Evolutionary conservation across 805 yeast genomes (phyloP).

Genomic region (Candida parachauliodes): DNA sequence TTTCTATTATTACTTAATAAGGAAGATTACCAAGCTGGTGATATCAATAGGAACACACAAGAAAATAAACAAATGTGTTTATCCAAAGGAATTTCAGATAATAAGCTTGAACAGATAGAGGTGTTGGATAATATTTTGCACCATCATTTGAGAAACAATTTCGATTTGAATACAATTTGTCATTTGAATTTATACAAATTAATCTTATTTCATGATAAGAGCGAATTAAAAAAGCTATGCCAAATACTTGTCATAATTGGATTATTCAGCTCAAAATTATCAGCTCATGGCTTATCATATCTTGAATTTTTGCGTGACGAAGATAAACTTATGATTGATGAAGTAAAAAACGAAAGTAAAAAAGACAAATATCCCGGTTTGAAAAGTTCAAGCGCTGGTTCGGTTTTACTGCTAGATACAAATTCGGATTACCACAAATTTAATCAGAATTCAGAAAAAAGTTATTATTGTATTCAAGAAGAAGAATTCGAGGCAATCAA

Average conservation of each 20-base stretch:
- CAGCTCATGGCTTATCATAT: slow-evolving; percentile 17
- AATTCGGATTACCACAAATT: neutral
- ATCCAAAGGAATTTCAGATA: slow-evolving; percentile 1
- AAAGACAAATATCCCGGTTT: slow-evolving; percentile 4
- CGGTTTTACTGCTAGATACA: neutral
- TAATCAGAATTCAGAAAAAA: neutral
- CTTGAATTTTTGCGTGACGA: slow-evolving; percentile 15
- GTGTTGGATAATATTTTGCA: slow-evolving; percentile 4
- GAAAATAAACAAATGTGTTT: slow-evolving; percentile 4
- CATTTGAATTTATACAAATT: slow-evolving; percentile 13
- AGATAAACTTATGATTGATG: slow-evolving; percentile 9
- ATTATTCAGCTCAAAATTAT: slow-evolving; percentile 17
- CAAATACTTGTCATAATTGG: slow-evolving; percentile 18
- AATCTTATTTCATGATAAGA: slow-evolving; percentile 13
- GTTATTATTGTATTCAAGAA: slow-evolving; percentile 11
- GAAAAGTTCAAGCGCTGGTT: too few species aligned
- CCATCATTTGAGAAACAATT: slow-evolving; percentile 9
- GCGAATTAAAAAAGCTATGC: slow-evolving; percentile 15
- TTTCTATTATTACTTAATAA: slow-evolving; percentile 14
- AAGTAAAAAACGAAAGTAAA: slow-evolving; percentile 1
- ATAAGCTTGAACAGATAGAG: slow-evolving; percentile 3
- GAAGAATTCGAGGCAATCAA: slow-evolving; percentile 15
- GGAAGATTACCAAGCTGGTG: slow-evolving; percentile 13
- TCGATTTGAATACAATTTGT: slow-evolving; percentile 1
- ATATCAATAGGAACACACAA: slow-evolving; percentile 3